Conservation (phyloP, 495 filamentous ascomycete genomes). For the Pseudoneurospora amorphoporcata region DNA sequence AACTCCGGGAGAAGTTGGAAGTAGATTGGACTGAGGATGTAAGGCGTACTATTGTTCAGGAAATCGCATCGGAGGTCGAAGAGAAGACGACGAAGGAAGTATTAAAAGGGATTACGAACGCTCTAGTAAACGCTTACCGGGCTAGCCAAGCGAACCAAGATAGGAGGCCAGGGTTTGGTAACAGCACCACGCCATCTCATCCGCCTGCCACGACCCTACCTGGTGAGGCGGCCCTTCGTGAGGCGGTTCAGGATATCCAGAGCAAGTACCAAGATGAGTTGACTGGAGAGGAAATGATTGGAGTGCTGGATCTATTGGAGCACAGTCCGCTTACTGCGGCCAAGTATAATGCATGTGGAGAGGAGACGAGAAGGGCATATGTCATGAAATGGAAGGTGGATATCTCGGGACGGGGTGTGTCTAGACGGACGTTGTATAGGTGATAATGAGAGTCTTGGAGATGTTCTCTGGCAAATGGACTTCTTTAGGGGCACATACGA, state of each 20-base stretch:
- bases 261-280: neutral
- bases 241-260: neutral
- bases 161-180: neutral
- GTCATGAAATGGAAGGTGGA: neutral
- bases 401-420: neutral
- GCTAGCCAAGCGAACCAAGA: neutral
- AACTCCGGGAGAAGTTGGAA: neutral
- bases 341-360: neutral
- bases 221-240: neutral
- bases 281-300: neutral
- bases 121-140: neutral
- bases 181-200: neutral
- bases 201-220: neutral
- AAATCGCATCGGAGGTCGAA: neutral
- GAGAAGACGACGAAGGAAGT: conserved; percentile 1
- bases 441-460: neutral
- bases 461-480: neutral
- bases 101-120: conserved; percentile 1
- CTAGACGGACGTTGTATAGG: neutral
- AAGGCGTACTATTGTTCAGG: neutral
- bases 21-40: neutral
- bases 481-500: neutral
- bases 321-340: neutral
- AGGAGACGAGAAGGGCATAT: neutral
- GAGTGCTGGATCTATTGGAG: neutral